These are phyloP conservation scores for Gigaspora rosea DNA, from an alignment of 192 early-diverging fungal genomes.

Conservation along the genomic window DNA sequence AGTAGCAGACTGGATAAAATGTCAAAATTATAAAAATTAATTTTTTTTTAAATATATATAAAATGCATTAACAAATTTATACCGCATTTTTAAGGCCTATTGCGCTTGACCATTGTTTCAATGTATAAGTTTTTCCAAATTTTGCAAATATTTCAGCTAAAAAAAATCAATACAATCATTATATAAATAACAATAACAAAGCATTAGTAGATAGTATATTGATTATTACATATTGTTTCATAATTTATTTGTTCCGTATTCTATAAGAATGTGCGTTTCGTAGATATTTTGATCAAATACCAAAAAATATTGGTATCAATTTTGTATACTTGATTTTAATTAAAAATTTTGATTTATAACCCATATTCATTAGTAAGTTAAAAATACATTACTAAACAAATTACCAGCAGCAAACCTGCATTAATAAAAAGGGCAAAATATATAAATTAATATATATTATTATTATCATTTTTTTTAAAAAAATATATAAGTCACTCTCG, in stretches of 20 bases:
- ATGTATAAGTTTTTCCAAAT: conserved; percentile 66
- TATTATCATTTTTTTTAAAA: background rate
- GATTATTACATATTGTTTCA: background rate
- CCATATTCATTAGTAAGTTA: background rate
- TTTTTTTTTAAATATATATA: background rate
- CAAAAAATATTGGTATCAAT: no score
- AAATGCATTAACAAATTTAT: background rate
- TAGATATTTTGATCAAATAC: no score
- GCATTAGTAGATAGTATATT: background rate
- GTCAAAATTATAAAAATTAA: background rate
- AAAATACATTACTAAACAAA: background rate
- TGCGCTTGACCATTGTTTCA: conserved; percentile 69
- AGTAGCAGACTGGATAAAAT: conserved; percentile 41
- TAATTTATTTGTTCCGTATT: background rate
- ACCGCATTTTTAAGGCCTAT: conserved; percentile 70
- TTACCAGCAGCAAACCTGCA: background rate
- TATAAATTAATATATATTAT: background rate
- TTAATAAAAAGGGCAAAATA: background rate
- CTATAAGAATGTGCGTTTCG: background rate
- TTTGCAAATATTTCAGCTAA: conserved; percentile 71
- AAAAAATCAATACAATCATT: background rate
- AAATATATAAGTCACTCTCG: background rate
- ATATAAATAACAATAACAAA: background rate
- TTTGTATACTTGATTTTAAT: no score
- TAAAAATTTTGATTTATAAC: background rate